Percentiles rank a stretch among this genome's conserved stretches.
These are phyloP conservation scores for Saccharomycopsis babjevae DNA, from an alignment of 805 yeast species.

Conservation along the genomic window DNA sequence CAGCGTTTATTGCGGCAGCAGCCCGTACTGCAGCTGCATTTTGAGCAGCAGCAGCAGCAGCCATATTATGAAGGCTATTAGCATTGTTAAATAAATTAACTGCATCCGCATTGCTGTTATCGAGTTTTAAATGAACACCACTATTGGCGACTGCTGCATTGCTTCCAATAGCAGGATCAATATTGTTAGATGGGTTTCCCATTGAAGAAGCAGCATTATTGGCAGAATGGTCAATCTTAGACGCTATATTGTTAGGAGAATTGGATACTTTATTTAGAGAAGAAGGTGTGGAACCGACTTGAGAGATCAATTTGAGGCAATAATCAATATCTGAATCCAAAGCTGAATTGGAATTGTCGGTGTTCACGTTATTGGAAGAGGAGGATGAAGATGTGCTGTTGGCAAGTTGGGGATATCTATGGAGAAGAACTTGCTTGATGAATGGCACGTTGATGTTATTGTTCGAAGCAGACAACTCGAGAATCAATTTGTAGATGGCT, in stretches of 20 bases:
- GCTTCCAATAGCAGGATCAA: constrained; percentile 15
- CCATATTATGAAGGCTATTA: not conserved
- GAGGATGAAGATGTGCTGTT: not conserved
- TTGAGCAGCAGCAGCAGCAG: not conserved
- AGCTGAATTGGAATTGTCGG: not conserved
- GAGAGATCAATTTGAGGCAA: not conserved
- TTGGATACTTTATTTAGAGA: not conserved
- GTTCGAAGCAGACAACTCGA: not conserved
- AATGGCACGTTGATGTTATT: not conserved
- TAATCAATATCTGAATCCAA: constrained; percentile 1
- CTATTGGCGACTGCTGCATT: not conserved
- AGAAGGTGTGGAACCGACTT: not conserved
- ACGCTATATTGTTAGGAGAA: not conserved
- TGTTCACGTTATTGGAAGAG: not conserved
- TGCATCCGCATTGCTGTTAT: not conserved
- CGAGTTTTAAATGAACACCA: not conserved
- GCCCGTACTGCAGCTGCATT: not conserved
- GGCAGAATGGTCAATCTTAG: not conserved
- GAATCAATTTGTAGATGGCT: not conserved
- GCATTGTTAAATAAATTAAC: not conserved
- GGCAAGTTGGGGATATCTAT: not conserved
- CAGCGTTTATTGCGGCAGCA: constrained; percentile 6
- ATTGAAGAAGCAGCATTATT: not conserved
- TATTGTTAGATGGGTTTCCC: not conserved
- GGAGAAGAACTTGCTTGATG: not conserved